Evolutionary conservation across 1,284 basidiomycete genomes (phyloP), one percentile per base, ranked within the genome.

Genomic region (Fistulinella cinereoalba): DNA sequence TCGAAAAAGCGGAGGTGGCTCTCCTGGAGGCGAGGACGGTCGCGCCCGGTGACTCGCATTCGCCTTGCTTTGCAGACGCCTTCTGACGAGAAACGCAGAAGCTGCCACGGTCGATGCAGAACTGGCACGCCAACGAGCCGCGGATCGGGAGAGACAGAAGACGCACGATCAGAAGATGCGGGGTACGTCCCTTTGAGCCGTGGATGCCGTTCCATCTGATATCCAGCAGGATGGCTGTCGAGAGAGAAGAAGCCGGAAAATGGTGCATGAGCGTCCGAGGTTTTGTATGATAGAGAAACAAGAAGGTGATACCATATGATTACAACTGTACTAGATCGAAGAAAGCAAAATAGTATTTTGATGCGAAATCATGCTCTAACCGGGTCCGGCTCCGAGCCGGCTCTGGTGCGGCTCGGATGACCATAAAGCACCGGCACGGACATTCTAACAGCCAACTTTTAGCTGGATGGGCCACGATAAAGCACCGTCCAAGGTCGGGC

Each of bases 111-210:
- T 80, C 32, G 77, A 81, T 27, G 72, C 74, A 9, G 88, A 91
- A 58, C 66, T 89, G 28, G 64, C 70, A 5, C 71, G 81, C 38
- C 71, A 87, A 33, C 75, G 76, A 13, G 73, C 62, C 2, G 75
- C 74, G 33, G 86, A 90, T 46, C 77, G 81, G 54, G 80, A 81
- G 54, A 75, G 79, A 39, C 82, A 87, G 55, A 80, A 72, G 55
- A 75, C 65, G 6, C 74, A 81, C 49, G 83, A 82, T 51, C 74
- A 83, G 65, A 90, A 85, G 62, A 69, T 91, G 61, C 85, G 83
- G 72, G 90, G 88, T 85, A 51, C 28, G 51, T 37, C 29, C 43
- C 16, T 15, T 29, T 1, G 18, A 9, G 3, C 18, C 28, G 13
- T 6, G n/a, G n/a, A 23, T 16, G 27, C 31, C 41, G 19, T 41